Evolutionary conservation across 2,329 filamentous ascomycete genomes (phyloP).

Genomic region (Blastomyces gilchristii): DNA sequence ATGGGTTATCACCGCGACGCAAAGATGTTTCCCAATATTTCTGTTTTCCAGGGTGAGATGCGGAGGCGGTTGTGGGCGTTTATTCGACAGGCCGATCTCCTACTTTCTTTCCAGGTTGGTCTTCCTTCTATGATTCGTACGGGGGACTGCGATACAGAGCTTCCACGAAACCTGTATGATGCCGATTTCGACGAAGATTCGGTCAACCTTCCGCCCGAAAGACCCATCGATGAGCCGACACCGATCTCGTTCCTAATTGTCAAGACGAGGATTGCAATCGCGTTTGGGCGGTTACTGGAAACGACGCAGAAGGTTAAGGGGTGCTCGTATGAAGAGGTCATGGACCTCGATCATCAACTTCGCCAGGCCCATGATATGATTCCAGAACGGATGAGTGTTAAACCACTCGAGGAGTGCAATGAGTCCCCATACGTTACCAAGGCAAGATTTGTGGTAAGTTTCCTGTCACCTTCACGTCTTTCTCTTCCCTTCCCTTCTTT

Average conservation of each 20-base stretch:
- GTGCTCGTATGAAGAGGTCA: constrained; percentile 49
- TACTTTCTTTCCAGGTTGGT: constrained; percentile 58
- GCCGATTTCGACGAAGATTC: constrained; percentile 53
- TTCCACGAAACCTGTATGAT: constrained; percentile 55
- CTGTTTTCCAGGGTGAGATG: constrained; percentile 52
- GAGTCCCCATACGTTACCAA: constrained; percentile 63
- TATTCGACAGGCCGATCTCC: constrained; percentile 49
- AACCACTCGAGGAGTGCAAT: constrained; percentile 61
- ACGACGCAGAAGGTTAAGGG: constrained; percentile 33
- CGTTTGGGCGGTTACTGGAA: constrained; percentile 38
- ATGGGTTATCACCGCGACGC: constrained; percentile 57
- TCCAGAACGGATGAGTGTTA: constrained; percentile 68
- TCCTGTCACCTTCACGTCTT: no score
- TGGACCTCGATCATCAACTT: constrained; percentile 50
- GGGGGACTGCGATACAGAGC: constrained; percentile 52
- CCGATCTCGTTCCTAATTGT: constrained; percentile 41
- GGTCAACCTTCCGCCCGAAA: constrained; percentile 45
- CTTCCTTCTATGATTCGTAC: constrained; percentile 56
- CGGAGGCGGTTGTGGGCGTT: constrained; percentile 41
- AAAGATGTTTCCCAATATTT: constrained; percentile 48
- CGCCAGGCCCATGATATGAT: constrained; percentile 53
- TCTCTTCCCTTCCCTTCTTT: neutral
- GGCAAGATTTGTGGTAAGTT: constrained; percentile 58
- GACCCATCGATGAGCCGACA: constrained; percentile 52
- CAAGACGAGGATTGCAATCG: constrained; percentile 34